Evolutionary conservation across 768 basidiomycete genomes (phyloP).

Genomic region (Lyophyllum semitale): DNA sequence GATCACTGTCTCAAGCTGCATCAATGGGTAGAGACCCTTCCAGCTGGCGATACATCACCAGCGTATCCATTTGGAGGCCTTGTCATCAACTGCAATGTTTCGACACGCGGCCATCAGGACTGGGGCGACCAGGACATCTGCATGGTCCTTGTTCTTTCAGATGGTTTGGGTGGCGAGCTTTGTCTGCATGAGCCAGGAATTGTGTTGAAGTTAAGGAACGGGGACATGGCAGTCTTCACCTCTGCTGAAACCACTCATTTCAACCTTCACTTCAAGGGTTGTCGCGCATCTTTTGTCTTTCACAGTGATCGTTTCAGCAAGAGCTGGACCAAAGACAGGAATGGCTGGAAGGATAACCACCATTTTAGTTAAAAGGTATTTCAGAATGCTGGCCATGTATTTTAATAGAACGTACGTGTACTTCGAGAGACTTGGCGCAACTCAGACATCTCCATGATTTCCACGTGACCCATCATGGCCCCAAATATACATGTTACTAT

Average conservation of each 20-base stretch:
- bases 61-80: constrained; percentile 22
- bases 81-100: constrained; percentile 25
- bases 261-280: constrained; percentile 23
- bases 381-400: too few relatives aligned
- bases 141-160: constrained; percentile 20
- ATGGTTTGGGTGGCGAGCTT: constrained; percentile 26
- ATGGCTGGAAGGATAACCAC: neutral
- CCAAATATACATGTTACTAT: too few relatives aligned
- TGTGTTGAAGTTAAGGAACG: constrained; percentile 15
- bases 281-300: constrained; percentile 19
- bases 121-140: constrained; percentile 21
- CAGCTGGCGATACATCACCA: too few relatives aligned
- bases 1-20: too few relatives aligned
- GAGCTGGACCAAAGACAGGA: neutral
- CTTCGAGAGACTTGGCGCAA: too few relatives aligned
- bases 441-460: too few relatives aligned
- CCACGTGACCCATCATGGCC: too few relatives aligned
- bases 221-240: constrained; percentile 24
- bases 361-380: too few relatives aligned
- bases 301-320: constrained; percentile 14
- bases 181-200: constrained; percentile 25
- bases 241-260: constrained; percentile 24
- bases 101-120: constrained; percentile 23
- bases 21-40: too few relatives aligned
- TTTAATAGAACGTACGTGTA: too few relatives aligned